Percentiles rank a stretch among this genome's conserved stretches.
Conservation (phyloP, 306 rosid genomes). For the Cajanus cajan region DNA sequence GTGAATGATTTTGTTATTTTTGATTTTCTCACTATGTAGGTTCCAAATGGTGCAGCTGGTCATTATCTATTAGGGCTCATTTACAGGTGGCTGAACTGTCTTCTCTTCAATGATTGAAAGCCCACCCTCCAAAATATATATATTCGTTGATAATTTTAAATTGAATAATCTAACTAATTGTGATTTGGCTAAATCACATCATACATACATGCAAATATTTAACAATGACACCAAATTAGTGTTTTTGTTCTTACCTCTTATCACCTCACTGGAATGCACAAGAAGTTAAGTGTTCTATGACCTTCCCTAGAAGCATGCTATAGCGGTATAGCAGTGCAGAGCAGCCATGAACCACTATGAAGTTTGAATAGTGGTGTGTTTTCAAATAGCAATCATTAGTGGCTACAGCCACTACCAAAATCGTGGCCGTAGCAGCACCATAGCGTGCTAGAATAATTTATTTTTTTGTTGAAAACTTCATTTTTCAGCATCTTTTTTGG, state of each 20-base stretch:
- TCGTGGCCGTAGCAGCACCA: neutral
- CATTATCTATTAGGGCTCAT: slow-evolving; percentile 92
- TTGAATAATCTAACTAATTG: slow-evolving; percentile 4
- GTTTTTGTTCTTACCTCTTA: neutral
- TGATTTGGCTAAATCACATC: slow-evolving; percentile 9
- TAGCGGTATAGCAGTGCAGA: neutral
- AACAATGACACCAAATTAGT: neutral
- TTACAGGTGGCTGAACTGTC: slow-evolving; percentile 65
- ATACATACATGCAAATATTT: neutral
- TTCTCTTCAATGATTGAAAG: neutral
- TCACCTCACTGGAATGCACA: neutral
- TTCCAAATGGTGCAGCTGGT: slow-evolving; percentile 97
- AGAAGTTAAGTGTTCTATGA: neutral
- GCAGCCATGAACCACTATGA: neutral
- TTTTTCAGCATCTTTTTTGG: neutral
- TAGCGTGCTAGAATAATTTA: neutral
- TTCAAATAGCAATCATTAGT: neutral
- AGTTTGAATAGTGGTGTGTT: neutral
- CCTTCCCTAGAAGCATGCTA: neutral
- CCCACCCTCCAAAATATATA: neutral
- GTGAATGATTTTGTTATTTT: slow-evolving; percentile 29
- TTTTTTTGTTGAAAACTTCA: neutral
- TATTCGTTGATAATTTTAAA: neutral
- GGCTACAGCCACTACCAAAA: neutral
- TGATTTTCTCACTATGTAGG: slow-evolving; percentile 48